These are phyloP conservation scores for Rhizophlyctis rosea DNA, from an alignment of 192 early-diverging fungal species.

Conservation along the genomic window DNA sequence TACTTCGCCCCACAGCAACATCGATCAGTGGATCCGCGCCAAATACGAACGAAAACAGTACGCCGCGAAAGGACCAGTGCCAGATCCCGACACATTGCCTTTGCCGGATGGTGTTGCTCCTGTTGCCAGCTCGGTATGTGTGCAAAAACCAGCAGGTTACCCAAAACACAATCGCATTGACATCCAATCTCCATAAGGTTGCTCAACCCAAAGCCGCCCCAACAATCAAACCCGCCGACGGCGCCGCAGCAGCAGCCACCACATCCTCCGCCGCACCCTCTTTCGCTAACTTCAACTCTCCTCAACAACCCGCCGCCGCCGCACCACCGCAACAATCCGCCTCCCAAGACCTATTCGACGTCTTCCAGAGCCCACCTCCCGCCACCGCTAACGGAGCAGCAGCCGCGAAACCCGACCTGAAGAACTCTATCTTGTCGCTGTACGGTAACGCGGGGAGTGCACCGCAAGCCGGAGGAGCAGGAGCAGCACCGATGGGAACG, in stretches of 20 bases:
- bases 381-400: neutral
- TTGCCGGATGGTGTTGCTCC: conserved; percentile 8
- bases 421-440: conserved; percentile 40
- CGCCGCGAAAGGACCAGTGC: conserved; percentile 67
- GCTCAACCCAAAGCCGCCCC: too few species aligned
- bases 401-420: conserved; percentile 13
- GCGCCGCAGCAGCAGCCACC: conserved; percentile 3
- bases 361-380: conserved; percentile 23
- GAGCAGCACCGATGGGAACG: neutral
- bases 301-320: conserved; percentile 6
- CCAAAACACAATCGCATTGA: neutral
- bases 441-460: conserved; percentile 22
- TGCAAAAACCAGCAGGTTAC: neutral
- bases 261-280: neutral
- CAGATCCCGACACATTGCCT: conserved; percentile 64
- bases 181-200: neutral
- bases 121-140: neutral
- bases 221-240: neutral
- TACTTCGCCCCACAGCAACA: conserved; percentile 37
- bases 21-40: conserved; percentile 70
- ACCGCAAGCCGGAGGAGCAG: neutral
- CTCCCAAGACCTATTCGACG: conserved; percentile 39
- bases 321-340: conserved; percentile 16
- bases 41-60: conserved; percentile 80
- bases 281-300: conserved; percentile 4